Evolutionary conservation across 2,329 filamentous ascomycete species (phyloP).

Genomic region (Paraphoma chrysanthemicola): DNA sequence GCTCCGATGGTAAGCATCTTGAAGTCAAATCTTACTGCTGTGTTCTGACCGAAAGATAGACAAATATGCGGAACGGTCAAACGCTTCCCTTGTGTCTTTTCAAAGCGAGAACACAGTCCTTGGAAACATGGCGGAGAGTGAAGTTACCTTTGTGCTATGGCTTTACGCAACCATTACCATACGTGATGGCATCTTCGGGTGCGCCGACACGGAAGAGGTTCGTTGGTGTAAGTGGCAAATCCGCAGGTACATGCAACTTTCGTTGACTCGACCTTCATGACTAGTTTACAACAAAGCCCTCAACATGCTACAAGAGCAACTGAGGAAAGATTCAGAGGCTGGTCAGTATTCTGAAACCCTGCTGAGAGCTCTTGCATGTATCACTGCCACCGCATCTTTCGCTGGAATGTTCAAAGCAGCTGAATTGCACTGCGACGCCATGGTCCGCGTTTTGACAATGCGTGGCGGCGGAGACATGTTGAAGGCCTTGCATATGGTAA

Average conservation of each 20-base stretch:
- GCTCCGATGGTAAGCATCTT: constrained; percentile 12
- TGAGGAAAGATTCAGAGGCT: constrained; percentile 14
- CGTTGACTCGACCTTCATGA: neutral
- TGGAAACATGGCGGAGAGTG: constrained; percentile 22
- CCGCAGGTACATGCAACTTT: constrained; percentile 1
- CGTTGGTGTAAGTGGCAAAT: constrained; percentile 12
- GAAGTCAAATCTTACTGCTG: neutral
- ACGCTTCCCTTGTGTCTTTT: constrained; percentile 11
- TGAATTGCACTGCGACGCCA: constrained; percentile 24
- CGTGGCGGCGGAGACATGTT: constrained; percentile 25
- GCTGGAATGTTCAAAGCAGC: constrained; percentile 24
- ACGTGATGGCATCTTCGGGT: constrained; percentile 18
- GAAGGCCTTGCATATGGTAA: constrained; percentile 12
- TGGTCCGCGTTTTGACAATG: constrained; percentile 19
- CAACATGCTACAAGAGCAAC: constrained; percentile 16
- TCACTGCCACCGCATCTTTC: constrained; percentile 26
- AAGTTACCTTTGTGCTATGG: constrained; percentile 27
- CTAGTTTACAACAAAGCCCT: constrained; percentile 20
- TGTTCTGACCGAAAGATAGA: constrained; percentile 6
- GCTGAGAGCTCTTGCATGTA: constrained; percentile 20
- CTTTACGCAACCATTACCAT: constrained; percentile 27
- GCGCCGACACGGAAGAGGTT: constrained; percentile 18
- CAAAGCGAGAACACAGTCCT: constrained; percentile 26
- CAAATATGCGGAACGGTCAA: constrained; percentile 23
- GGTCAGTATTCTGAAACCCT: constrained; percentile 20